Evolutionary conservation across 2,329 filamentous ascomycete species (phyloP), one percentile per base, ranked within the genome.

Genomic region (Saccharata proteae): DNA sequence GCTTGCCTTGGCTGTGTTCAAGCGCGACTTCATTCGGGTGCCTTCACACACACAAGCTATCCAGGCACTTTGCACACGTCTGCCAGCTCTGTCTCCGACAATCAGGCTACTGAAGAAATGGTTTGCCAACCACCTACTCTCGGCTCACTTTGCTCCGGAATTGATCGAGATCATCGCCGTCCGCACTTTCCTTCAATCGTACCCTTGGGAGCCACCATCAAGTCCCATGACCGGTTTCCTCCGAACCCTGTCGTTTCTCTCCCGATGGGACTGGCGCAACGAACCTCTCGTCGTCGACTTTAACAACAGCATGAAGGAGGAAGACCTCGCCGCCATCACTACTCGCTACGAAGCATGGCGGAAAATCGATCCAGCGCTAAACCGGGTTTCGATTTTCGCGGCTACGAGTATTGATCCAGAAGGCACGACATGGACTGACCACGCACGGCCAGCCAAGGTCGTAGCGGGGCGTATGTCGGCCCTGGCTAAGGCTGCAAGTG

Each of bases 191-290:
- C 62, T 90, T 6, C 73, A 80, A 29, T 80, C 85, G 0, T 76
- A 81, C 42, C 85, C 90, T 0, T 94, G 83, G 79, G 61, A 70
- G 21, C 61, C 70, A 0, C 88, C 92, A 0, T 79, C 80, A 0
- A 88, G 78, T 43, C 66, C 78, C 7, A 75, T 76, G 44, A 78
- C 79, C 0, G 90, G 82, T 4, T 88, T 98, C 49, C 58, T 93
- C 16, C 75, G 86, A 14, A 81, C 82, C 1, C 62, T 98, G 2
- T 62, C 77, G 18, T 80, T 88, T 52, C 64, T 98, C 10, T 74
- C 85, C 1, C 69, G 75, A 24, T 98, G 90, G 85, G 84, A 96
- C 52, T 98, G 90, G 90, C 74, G 81, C 16, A 66, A 76, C 6
- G 77, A 85, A 32, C 80, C 90, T 2, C 64, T 96, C 18, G 66